Percentiles rank a stretch among this genome's conserved stretches.
Evolutionary conservation across 2,329 filamentous ascomycete genomes (phyloP).

Genomic region (Bimuria novae-zelandiae): DNA sequence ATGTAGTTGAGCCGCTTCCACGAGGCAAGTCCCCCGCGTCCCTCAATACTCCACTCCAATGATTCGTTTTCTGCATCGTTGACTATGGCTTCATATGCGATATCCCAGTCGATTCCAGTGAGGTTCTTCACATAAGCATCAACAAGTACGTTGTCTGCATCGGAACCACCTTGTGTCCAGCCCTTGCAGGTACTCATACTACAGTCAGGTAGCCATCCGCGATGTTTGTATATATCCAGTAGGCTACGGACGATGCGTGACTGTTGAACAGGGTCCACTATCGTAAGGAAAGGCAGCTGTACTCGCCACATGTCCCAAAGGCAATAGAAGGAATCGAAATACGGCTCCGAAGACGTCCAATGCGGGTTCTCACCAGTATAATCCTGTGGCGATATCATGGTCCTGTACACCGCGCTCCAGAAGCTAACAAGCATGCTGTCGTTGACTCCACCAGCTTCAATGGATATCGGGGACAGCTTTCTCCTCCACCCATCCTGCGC

Average conservation of each 20-base stretch:
- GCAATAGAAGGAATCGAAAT: constrained; percentile 65
- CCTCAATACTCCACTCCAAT: constrained; percentile 46
- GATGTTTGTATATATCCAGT: constrained; percentile 72
- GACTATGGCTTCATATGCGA: constrained; percentile 44
- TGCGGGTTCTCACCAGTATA: constrained; percentile 55
- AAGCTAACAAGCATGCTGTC: constrained; percentile 47
- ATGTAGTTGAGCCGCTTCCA: constrained; percentile 46
- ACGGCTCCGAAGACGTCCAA: constrained; percentile 51
- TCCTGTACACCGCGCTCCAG: constrained; percentile 53
- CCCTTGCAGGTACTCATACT: constrained; percentile 78
- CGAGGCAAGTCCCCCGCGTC: constrained; percentile 42
- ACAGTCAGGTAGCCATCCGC: constrained; percentile 76
- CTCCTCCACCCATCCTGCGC: constrained; percentile 49
- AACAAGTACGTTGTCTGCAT: constrained; percentile 72
- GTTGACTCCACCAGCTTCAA: constrained; percentile 44
- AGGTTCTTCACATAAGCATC: constrained; percentile 74
- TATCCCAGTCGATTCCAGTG: constrained; percentile 47
- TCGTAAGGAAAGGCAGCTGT: constrained; percentile 68
- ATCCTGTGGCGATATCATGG: constrained; percentile 53
- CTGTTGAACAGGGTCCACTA: constrained; percentile 68
- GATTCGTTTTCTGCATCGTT: constrained; percentile 48
- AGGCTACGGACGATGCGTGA: constrained; percentile 71
- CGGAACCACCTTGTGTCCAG: constrained; percentile 75
- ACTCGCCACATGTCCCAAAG: constrained; percentile 55
- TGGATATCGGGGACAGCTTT: constrained; percentile 46